Evolutionary conservation across 768 basidiomycete species (phyloP).

Genomic region (Amanita phalloides): DNA sequence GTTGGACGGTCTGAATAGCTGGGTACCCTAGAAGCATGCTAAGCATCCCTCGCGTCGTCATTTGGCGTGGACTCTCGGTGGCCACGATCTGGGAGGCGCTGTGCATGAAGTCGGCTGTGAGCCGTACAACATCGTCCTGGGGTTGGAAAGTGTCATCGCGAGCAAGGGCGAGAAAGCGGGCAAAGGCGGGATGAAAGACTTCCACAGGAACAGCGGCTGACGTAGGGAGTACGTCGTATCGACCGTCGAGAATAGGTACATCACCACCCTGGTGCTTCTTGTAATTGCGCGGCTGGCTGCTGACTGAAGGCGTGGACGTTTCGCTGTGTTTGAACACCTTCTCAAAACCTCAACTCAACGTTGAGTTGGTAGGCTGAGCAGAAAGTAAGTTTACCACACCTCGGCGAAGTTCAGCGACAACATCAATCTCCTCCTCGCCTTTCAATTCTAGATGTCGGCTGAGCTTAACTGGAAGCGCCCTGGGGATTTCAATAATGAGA

Average conservation of each 20-base stretch:
- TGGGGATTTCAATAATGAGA: not conserved
- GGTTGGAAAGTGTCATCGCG: not conserved
- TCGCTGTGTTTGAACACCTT: not conserved
- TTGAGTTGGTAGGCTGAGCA: not conserved
- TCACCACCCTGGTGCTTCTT: not conserved
- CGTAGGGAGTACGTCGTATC: not conserved
- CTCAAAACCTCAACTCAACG: not conserved
- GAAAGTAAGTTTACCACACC: not conserved
- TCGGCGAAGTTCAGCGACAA: not conserved
- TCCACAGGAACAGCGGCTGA: not conserved
- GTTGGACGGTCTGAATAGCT: not conserved
- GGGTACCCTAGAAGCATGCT: not conserved
- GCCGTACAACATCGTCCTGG: not conserved
- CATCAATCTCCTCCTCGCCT: not conserved
- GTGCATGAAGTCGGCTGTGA: not conserved
- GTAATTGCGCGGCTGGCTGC: not conserved
- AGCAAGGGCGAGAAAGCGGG: not conserved
- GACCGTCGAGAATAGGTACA: not conserved
- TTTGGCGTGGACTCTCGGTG: not conserved
- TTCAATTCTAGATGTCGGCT: not conserved
- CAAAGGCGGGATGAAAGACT: not conserved
- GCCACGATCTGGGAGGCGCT: not conserved
- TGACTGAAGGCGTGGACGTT: not conserved
- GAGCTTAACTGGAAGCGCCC: not conserved
- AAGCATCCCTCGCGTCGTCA: not conserved